phyloP scores from a whole-genome alignment of 1,284 basidiomycete species.

The Leccinum pachyderme region DNA sequence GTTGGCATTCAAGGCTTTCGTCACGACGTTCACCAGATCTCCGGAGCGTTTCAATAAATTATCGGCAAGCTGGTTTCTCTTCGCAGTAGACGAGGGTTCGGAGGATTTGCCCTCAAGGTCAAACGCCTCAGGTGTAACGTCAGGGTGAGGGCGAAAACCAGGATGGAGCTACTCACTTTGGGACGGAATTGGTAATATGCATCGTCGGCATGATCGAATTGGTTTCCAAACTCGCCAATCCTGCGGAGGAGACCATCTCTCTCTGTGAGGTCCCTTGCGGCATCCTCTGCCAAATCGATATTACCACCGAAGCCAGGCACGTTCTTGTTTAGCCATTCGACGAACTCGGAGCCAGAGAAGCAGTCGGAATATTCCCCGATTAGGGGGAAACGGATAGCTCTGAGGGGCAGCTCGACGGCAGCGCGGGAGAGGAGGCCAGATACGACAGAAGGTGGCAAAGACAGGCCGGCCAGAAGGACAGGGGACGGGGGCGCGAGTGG shows the following conservation, averaged over 20 bases:
- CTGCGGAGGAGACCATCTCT: slow-evolving; percentile 71
- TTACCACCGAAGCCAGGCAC: slow-evolving; percentile 69
- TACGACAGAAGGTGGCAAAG: slow-evolving; percentile 61
- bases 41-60: slow-evolving; percentile 66
- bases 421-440: slow-evolving; percentile 68
- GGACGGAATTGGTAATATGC: slow-evolving; percentile 79
- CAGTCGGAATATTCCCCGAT: slow-evolving; percentile 87
- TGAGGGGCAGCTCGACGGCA: slow-evolving; percentile 59
- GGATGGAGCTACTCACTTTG: slow-evolving; percentile 47
- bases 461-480: slow-evolving; percentile 72
- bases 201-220: slow-evolving; percentile 71
- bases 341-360: slow-evolving; percentile 81
- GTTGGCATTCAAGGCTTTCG: slow-evolving; percentile 61
- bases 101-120: slow-evolving; percentile 48
- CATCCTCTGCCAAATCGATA: slow-evolving; percentile 77
- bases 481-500: slow-evolving; percentile 45
- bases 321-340: slow-evolving; percentile 69
- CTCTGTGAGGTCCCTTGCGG: slow-evolving; percentile 74
- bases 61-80: slow-evolving; percentile 49
- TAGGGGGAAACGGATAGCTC: slow-evolving; percentile 71
- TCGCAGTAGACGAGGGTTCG: slow-evolving; percentile 34
- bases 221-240: slow-evolving; percentile 78
- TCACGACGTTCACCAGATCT: slow-evolving; percentile 68
- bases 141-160: not conserved
- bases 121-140: slow-evolving; percentile 53